Evolutionary conservation across 2,329 filamentous ascomycete species (phyloP).

Genomic region (Penicillium sp.): DNA sequence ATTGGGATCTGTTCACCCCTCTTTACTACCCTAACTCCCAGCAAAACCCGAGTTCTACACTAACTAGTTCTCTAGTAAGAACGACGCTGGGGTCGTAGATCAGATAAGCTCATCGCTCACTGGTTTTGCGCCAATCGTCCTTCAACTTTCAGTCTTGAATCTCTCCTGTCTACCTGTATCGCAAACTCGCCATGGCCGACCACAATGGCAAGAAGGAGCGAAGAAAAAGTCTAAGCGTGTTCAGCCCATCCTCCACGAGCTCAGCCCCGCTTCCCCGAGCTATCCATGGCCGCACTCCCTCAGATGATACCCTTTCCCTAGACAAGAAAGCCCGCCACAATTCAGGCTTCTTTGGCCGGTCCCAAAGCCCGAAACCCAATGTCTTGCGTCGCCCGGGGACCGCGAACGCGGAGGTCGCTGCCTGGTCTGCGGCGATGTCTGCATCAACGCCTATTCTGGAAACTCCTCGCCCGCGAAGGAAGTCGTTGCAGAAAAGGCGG

Average conservation of each 20-base stretch:
- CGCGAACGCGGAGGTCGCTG: conserved; percentile 25
- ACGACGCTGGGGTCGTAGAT: conserved; percentile 30
- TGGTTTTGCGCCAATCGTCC: conserved; percentile 8
- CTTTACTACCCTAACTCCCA: conserved; percentile 1
- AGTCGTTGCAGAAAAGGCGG: conserved; percentile 45
- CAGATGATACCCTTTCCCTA: conserved; percentile 33
- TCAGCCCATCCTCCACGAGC: conserved; percentile 27
- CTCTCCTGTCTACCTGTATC: conserved; percentile 7
- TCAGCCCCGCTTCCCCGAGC: conserved; percentile 19
- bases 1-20: conserved; percentile 19
- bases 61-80: conserved; percentile 22
- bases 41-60: neutral
- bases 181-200: conserved; percentile 30
- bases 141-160: conserved; percentile 1
- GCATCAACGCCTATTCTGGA: conserved; percentile 25
- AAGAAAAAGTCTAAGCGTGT: conserved; percentile 36
- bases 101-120: conserved; percentile 22
- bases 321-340: conserved; percentile 37
- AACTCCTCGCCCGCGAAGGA: conserved; percentile 36
- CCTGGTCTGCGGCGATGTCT: conserved; percentile 22
- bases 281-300: conserved; percentile 35
- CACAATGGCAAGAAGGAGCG: conserved; percentile 31
- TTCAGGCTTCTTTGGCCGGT: conserved; percentile 37
- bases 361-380: conserved; percentile 25
- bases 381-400: conserved; percentile 27